Percentiles rank a stretch among this genome's conserved stretches.
phyloP scores from a whole-genome alignment of 371 early-diverging fungal genomes.

The Quaeritorhiza haematococci region DNA sequence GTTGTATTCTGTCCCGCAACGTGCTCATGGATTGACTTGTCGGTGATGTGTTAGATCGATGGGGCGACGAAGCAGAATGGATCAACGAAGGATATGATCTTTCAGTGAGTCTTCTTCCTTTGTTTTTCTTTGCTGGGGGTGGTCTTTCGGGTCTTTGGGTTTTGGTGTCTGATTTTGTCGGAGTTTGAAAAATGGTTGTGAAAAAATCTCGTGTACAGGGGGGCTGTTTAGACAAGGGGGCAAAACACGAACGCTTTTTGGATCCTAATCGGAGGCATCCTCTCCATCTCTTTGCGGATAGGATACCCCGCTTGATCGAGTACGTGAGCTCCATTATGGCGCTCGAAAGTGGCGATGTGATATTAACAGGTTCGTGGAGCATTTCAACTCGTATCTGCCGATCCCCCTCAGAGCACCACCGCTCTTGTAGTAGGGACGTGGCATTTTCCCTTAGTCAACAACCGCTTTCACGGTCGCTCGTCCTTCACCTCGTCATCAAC shows the following conservation, averaged over 20 bases:
- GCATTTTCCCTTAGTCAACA: background rate
- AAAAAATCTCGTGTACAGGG: too few species aligned
- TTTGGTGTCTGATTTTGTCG: too few species aligned
- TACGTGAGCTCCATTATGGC: constrained; percentile 80
- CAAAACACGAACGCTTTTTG: background rate
- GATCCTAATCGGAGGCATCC: background rate
- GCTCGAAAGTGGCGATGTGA: constrained; percentile 69
- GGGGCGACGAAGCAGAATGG: constrained; percentile 77
- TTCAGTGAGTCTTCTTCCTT: constrained; percentile 50
- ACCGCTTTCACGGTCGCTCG: too few species aligned
- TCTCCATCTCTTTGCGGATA: constrained; percentile 8
- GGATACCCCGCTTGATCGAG: constrained; percentile 69
- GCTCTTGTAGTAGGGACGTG: background rate
- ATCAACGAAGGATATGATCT: constrained; percentile 86
- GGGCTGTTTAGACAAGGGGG: too few species aligned
- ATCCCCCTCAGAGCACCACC: background rate
- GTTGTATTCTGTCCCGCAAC: background rate
- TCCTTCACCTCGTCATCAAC: too few species aligned
- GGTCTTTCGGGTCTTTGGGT: too few species aligned
- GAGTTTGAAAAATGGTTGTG: too few species aligned
- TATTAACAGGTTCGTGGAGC: constrained; percentile 35
- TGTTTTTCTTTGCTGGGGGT: too few species aligned
- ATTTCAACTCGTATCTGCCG: too few species aligned
- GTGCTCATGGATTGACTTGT: constrained; percentile 1
- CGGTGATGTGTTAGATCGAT: constrained; percentile 44